Evolutionary conservation across 192 early-diverging fungal species (phyloP).

Genomic region (Radiomyces spectabilis): DNA sequence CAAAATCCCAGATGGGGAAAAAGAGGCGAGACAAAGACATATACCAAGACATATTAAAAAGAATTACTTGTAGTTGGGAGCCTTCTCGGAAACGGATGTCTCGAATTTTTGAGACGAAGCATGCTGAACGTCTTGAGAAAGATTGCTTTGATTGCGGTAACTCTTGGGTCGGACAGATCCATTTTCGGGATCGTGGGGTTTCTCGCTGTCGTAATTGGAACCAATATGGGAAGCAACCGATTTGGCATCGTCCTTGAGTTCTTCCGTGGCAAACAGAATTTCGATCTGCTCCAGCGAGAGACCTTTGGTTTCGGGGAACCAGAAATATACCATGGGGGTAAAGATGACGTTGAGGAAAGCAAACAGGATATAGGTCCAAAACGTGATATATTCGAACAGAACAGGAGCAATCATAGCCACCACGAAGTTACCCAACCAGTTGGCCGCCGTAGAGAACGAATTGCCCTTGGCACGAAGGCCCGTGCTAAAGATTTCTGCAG

Average conservation of each 20-base stretch:
- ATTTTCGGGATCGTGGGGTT: conserved; percentile 16
- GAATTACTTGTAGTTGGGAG: background rate
- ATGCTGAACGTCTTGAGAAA: no score
- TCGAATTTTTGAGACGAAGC: background rate
- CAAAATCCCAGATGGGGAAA: background rate
- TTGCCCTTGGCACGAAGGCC: conserved; percentile 69
- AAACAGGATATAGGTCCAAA: conserved; percentile 51
- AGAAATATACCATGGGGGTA: conserved; percentile 44
- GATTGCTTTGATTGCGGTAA: no score
- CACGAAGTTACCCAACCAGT: conserved; percentile 73
- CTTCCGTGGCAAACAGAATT: conserved; percentile 19
- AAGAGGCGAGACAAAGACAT: background rate
- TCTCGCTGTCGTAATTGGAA: conserved; percentile 1
- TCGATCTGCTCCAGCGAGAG: conserved; percentile 59
- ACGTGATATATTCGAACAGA: conserved; percentile 47
- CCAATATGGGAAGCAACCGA: conserved; percentile 1
- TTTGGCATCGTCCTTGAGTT: conserved; percentile 5
- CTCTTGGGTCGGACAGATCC: no score
- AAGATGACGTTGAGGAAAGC: conserved; percentile 40
- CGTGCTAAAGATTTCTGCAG: conserved; percentile 73
- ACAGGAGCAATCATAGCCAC: conserved; percentile 59
- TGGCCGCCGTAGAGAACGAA: conserved; percentile 61
- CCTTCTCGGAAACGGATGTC: background rate
- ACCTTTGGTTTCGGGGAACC: conserved; percentile 82
- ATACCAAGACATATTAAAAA: background rate